Percentiles rank a stretch among this genome's conserved stretches.
phyloP scores from a whole-genome alignment of 805 yeast species.

The Zygosaccharomyces gambellarensis region DNA sequence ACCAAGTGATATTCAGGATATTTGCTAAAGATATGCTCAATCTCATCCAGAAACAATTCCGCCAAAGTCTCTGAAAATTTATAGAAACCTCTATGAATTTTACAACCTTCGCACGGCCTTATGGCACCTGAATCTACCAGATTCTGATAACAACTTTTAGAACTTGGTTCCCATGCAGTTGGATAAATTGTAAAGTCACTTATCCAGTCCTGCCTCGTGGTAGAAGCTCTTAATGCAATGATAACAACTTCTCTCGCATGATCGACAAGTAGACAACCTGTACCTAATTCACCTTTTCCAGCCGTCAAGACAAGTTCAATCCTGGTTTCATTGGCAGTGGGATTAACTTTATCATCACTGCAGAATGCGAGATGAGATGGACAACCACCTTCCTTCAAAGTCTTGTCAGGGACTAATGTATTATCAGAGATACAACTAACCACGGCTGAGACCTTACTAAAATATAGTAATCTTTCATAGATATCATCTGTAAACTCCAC shows the following conservation, averaged over 20 bases:
- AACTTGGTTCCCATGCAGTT: slow-evolving; percentile 44
- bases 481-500: slow-evolving; percentile 4
- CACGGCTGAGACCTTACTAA: slow-evolving; percentile 34
- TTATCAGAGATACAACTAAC: slow-evolving; percentile 35
- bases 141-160: slow-evolving; percentile 23
- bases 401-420: slow-evolving; percentile 20
- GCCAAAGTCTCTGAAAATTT: slow-evolving; percentile 42
- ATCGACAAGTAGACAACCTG: slow-evolving; percentile 53
- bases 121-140: slow-evolving; percentile 22
- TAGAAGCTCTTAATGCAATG: slow-evolving; percentile 60
- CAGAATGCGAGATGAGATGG: slow-evolving; percentile 32
- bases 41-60: slow-evolving; percentile 35
- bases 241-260: slow-evolving; percentile 40
- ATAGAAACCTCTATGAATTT: slow-evolving; percentile 62
- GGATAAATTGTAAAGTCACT: slow-evolving; percentile 51
- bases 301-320: slow-evolving; percentile 41
- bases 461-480: slow-evolving; percentile 31
- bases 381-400: slow-evolving; percentile 34
- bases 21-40: slow-evolving; percentile 34
- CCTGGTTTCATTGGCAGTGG: slow-evolving; percentile 30
- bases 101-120: slow-evolving; percentile 45
- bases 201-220: slow-evolving; percentile 56
- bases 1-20: slow-evolving; percentile 48
- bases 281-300: slow-evolving; percentile 44
- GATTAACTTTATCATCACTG: slow-evolving; percentile 22